Evolutionary conservation across 768 basidiomycete species (phyloP).

Genomic region (Obba rivulosa): DNA sequence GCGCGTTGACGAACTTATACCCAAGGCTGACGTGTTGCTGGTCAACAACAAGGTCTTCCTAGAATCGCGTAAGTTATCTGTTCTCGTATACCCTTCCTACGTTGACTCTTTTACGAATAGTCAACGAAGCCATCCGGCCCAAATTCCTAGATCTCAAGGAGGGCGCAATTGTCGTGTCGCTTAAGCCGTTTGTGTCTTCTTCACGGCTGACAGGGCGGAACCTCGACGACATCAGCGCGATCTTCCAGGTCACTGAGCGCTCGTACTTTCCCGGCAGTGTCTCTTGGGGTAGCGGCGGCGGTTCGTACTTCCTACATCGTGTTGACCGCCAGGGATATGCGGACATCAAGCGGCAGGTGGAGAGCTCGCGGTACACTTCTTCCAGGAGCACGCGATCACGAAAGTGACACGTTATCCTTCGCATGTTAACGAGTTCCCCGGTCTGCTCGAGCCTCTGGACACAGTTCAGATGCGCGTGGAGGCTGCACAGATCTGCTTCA

Average conservation of each 20-base stretch:
- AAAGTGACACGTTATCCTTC: background rate
- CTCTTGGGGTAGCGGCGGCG: constrained; percentile 73
- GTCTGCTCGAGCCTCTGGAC: too few species aligned
- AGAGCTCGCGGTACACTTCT: constrained; percentile 32
- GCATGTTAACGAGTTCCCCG: too few species aligned
- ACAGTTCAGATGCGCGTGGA: too few species aligned
- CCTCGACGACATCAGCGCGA: constrained; percentile 73
- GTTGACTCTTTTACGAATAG: constrained; percentile 29
- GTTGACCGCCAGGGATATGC: constrained; percentile 73
- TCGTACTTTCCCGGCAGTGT: constrained; percentile 69
- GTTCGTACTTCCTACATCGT: constrained; percentile 69
- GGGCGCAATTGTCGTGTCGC: constrained; percentile 82
- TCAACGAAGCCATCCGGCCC: constrained; percentile 82
- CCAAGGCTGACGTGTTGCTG: constrained; percentile 85
- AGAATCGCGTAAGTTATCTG: constrained; percentile 54
- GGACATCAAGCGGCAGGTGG: constrained; percentile 50
- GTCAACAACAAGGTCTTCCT: constrained; percentile 86
- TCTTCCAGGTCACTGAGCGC: constrained; percentile 70
- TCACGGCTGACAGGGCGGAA: constrained; percentile 82
- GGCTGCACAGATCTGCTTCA: too few species aligned
- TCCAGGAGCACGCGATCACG: background rate
- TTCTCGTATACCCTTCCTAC: background rate
- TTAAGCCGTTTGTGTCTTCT: constrained; percentile 77
- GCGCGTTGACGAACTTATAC: constrained; percentile 64
- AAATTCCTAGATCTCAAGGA: constrained; percentile 95